Base-by-base conservation (phyloP, 2,329 filamentous ascomycete species). In the Penicillium sclerotiorum region DNA sequence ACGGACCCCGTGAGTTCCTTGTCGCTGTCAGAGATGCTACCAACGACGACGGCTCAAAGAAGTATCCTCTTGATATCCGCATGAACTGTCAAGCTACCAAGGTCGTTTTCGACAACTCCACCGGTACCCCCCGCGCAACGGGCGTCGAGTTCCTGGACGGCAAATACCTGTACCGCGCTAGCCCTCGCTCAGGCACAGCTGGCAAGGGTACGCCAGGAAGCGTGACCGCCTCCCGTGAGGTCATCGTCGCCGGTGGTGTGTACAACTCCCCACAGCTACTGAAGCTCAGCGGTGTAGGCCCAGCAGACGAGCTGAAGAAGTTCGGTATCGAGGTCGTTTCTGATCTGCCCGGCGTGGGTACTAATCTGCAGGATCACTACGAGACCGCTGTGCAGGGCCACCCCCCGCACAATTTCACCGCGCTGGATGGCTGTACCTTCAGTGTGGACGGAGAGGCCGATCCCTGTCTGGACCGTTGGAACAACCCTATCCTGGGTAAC, bases 241-340 rank as follows among this genome's bases (percentile, higher is more conserved):
- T 78, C 33, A 75, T 78, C 52, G 47, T 78, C 36, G 67, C 73
- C 17, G 76, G 63, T 11, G 84, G 84, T 12, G 77, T 81, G 1
- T 87, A 81, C 67, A 83, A 86, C 68, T 79, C 80, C 2, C 83
- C 83, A 8, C 84, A 87, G 64, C 70, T 88, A 4, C 78, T 88
- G 8, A 82, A 84, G 69, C 76, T 86, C 2, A 80, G 75, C 45
- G 85, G 85, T 15, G 77, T 88, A 33, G 84, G 85, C 0, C 82
- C 83, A 0, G 59, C 67, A 8, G 62, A 69, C 0, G 77, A 83
- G 53, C 76, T 88, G 7, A 55, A 73, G n/a, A 70, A 73, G 43
- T 76, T 80, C 60, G 67, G 72, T 15, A 86, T 87, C 54, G 59
- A 73, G 1, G 67, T 80, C 1, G 56, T 84, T n/a, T 71, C 78